Percentiles rank a stretch among this genome's conserved stretches.
These are phyloP conservation scores for Gracilaria vermiculophylla DNA, from an alignment of 23 red algal genomes.

Conservation along the genomic window DNA sequence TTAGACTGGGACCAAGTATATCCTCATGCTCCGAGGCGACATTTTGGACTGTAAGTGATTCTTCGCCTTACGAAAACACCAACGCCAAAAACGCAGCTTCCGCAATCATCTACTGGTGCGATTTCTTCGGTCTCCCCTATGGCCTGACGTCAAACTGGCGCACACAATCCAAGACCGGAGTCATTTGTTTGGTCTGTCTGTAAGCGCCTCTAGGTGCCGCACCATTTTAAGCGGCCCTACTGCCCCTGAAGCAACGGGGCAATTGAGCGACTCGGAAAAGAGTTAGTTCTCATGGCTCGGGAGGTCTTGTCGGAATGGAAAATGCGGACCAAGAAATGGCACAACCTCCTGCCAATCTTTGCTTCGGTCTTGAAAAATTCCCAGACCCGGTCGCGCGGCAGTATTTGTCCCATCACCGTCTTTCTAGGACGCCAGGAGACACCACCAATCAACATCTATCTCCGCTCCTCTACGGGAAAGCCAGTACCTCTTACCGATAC, in stretches of 20 bases:
- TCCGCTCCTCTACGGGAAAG: background rate
- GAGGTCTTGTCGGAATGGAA: background rate
- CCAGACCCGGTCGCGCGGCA: background rate
- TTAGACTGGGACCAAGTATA: background rate
- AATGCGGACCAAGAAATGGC: background rate
- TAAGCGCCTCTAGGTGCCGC: background rate
- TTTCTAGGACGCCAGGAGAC: background rate
- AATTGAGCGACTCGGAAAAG: background rate
- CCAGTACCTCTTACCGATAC: background rate
- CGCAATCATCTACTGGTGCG: background rate
- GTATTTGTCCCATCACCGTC: background rate
- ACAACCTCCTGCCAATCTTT: background rate
- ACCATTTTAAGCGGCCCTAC: background rate
- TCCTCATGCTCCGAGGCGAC: background rate
- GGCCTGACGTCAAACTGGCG: background rate
- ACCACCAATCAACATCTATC: background rate
- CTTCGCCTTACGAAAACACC: background rate
- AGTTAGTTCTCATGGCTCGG: background rate
- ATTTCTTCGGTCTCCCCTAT: background rate
- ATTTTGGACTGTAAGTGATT: background rate
- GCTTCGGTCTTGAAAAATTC: background rate
- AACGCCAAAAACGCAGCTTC: background rate
- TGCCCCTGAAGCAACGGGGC: background rate
- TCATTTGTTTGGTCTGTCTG: background rate
- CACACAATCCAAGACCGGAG: background rate